Conservation (phyloP, 805 yeast species). For the Tetrapisispora nanseiensis region DNA sequence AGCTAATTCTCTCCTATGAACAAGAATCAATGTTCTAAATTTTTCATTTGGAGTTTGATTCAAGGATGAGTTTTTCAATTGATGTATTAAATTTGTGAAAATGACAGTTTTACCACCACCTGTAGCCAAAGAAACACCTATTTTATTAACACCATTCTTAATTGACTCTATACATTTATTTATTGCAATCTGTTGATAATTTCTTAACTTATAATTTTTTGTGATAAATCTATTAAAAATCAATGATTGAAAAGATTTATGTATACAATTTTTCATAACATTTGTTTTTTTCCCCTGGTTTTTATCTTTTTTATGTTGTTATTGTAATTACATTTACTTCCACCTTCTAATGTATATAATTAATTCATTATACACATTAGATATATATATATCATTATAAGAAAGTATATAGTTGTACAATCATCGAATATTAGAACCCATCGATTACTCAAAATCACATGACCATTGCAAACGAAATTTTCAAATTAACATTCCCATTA, state of each 20-base stretch:
- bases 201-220: constrained; percentile 23
- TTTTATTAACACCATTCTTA: constrained; percentile 37
- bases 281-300: no score
- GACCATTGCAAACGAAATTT: no score
- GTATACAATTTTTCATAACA: no score
- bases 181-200: constrained; percentile 68
- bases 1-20: constrained; percentile 73
- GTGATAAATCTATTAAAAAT: background rate
- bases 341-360: no score
- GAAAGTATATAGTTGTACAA: no score
- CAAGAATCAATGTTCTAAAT: constrained; percentile 46
- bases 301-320: no score
- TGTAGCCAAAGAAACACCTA: constrained; percentile 82
- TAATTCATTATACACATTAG: no score
- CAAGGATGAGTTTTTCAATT: constrained; percentile 7
- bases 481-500: no score
- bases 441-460: no score
- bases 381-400: no score
- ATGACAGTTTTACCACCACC: constrained; percentile 93
- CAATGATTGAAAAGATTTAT: background rate
- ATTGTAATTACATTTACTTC: no score
- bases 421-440: no score
- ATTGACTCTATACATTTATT: constrained; percentile 42
- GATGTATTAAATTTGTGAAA: constrained; percentile 48
- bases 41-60: constrained; percentile 1